These are phyloP conservation scores for Cercospora zeina DNA, from an alignment of 2,329 filamentous ascomycete species.

Conservation along the genomic window DNA sequence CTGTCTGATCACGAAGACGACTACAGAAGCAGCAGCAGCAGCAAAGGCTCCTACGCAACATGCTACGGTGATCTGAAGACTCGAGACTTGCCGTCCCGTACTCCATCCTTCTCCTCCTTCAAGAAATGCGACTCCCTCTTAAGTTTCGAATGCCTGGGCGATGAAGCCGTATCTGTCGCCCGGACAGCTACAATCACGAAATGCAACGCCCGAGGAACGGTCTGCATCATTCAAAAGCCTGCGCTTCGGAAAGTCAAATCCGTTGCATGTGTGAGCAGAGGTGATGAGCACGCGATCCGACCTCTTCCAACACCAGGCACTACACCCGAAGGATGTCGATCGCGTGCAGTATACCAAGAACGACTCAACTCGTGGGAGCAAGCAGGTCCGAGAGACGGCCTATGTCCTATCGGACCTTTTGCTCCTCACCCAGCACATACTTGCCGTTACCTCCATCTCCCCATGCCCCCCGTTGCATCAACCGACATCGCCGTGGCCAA, in stretches of 20 bases:
- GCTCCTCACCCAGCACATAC: slow-evolving; percentile 10
- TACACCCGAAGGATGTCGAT: neutral
- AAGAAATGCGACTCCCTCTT: slow-evolving; percentile 10
- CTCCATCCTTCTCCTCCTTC: slow-evolving; percentile 8
- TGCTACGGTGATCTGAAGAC: slow-evolving; percentile 2
- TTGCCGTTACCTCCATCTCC: slow-evolving; percentile 11
- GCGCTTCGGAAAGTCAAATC: slow-evolving; percentile 7
- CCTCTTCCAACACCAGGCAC: slow-evolving; percentile 5
- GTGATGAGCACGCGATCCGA: neutral
- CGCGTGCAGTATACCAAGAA: neutral
- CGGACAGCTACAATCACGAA: slow-evolving; percentile 12
- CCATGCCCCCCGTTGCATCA: slow-evolving; percentile 3
- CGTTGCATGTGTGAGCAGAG: neutral
- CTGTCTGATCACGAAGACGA: neutral
- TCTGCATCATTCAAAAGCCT: slow-evolving; percentile 9
- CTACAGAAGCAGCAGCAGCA: neutral
- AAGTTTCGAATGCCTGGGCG: slow-evolving; percentile 14
- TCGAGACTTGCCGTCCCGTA: neutral
- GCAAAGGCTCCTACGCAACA: slow-evolving; percentile 1
- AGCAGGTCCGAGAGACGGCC: slow-evolving; percentile 7
- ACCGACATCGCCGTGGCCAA: neutral
- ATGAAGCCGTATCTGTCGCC: slow-evolving; percentile 9
- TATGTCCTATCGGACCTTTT: slow-evolving; percentile 14
- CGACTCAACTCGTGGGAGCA: slow-evolving; percentile 15
- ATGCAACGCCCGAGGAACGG: slow-evolving; percentile 3